Evolutionary conservation across 2,329 filamentous ascomycete species (phyloP).

Genomic region (Immersiporthe knoxdaviesiana): DNA sequence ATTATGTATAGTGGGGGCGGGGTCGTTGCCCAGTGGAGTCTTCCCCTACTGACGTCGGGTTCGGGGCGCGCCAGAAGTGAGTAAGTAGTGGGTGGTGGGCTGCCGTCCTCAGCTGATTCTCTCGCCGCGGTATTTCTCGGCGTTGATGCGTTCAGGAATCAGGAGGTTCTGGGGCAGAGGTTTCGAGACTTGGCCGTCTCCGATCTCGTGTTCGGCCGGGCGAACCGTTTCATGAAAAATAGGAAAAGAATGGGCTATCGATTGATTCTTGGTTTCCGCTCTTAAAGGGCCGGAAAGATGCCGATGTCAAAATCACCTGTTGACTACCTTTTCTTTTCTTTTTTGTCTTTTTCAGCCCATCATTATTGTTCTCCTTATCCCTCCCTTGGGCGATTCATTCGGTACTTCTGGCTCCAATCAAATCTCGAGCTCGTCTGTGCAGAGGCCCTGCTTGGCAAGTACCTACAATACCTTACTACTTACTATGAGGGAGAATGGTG

Average conservation of each 20-base stretch:
- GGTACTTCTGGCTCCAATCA: not conserved
- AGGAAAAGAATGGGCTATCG: not conserved
- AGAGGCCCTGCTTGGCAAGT: not conserved
- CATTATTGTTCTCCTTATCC: not conserved
- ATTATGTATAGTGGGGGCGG: slow-evolving; percentile 25
- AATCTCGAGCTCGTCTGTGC: not conserved
- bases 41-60: slow-evolving; percentile 24
- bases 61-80: not conserved
- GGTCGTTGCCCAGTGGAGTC: slow-evolving; percentile 25
- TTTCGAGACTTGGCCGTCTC: slow-evolving; percentile 11
- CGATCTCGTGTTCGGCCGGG: slow-evolving; percentile 25
- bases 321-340: not conserved
- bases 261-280: not conserved
- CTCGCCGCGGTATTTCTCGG: slow-evolving; percentile 30
- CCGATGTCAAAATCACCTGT: not conserved
- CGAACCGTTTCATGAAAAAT: slow-evolving; percentile 8
- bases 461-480: not conserved
- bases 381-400: not conserved
- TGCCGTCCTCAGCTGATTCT: slow-evolving; percentile 24
- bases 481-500: not conserved
- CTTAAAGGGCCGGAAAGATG: not conserved
- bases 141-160: slow-evolving; percentile 22
- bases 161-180: slow-evolving; percentile 21
- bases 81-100: slow-evolving; percentile 1
- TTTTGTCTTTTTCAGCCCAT: not conserved